Base-by-base conservation (phyloP, 2,329 filamentous ascomycete genomes). In the Xylariaceae sp. region DNA sequence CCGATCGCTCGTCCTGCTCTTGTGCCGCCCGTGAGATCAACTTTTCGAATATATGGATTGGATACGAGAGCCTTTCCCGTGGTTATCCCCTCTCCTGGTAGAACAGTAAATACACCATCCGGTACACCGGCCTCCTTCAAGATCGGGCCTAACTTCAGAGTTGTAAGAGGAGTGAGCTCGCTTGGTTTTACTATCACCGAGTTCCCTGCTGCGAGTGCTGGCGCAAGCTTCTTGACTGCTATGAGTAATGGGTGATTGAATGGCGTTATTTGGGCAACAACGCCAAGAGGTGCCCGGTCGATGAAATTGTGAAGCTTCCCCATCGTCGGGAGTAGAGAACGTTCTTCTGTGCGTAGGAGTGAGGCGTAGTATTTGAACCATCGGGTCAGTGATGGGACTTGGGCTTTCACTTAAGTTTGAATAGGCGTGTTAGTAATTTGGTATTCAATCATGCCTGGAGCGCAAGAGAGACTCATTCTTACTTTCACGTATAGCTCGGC, bases 21-120 rank as follows among this genome's bases (percentile, higher is more conserved):
- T 18, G 87, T 90, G n/a, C 86, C 87, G 41, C 88, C 87, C 36
- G 87, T 90, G 61, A 91, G 84, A 59, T 88, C 87, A 51, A 90
- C 80, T 73, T 90, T 90, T 69, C 81, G 72, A 2, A 80, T 70
- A 2, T 76, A 67, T 2, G 68, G 67, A 50, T 80, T 86, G 28
- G 78, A 68, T 12, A 77, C 79, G 4, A 84, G 73, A 0, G 74
- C 73, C n/a, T 70, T 73, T 10, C 80, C 81, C 0, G 81, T 84
- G 1, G 71, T 71, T 0, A 64, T 54, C 1, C 82, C 82, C 19
- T 76, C 73, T 0, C 83, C 83, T 0, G 77, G 77, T 0, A 86
- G 63, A 2, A 89, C 77, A 65, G 80, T 85, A 66, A 89, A 76
- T 16, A 88, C 86, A 58, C 87, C 87, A 48, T 84, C 80, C 2